Conservation (phyloP, 495 filamentous ascomycete genomes). For the Annulohypoxylon nitens region DNA sequence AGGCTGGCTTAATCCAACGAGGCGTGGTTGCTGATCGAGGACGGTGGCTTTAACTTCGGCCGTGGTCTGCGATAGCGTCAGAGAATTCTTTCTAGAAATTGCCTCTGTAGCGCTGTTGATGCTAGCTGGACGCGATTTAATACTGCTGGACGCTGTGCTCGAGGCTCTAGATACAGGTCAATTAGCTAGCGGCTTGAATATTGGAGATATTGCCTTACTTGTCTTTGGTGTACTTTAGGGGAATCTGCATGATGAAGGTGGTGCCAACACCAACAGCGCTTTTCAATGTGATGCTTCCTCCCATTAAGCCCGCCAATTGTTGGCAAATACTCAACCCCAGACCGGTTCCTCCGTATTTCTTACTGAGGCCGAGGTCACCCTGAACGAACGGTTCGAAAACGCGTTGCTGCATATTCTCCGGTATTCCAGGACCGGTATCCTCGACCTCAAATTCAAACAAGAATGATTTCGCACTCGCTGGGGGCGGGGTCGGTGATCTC, state of each 20-base stretch:
- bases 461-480: slow-evolving; percentile 68
- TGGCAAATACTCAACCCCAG: slow-evolving; percentile 89
- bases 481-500: slow-evolving; percentile 71
- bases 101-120: slow-evolving; percentile 81
- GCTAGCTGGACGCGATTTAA: slow-evolving; percentile 80
- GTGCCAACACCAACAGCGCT: slow-evolving; percentile 82
- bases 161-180: slow-evolving; percentile 55
- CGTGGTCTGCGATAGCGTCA: slow-evolving; percentile 46
- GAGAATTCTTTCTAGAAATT: slow-evolving; percentile 57
- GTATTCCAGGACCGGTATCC: slow-evolving; percentile 93
- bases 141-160: slow-evolving; percentile 61
- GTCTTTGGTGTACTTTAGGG: slow-evolving; percentile 80
- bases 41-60: slow-evolving; percentile 52
- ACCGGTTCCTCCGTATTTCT: slow-evolving; percentile 93
- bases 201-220: slow-evolving; percentile 51
- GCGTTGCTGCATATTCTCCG: slow-evolving; percentile 76
- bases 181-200: slow-evolving; percentile 43
- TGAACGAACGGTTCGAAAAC: slow-evolving; percentile 97
- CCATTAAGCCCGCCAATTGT: slow-evolving; percentile 87
- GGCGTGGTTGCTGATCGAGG: slow-evolving; percentile 73
- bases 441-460: slow-evolving; percentile 89
- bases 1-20: slow-evolving; percentile 86
- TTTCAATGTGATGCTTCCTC: slow-evolving; percentile 76
- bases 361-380: slow-evolving; percentile 87
- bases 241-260: slow-evolving; percentile 86